These are phyloP conservation scores for Heimioporus sp. DNA, from an alignment of 768 basidiomycete species.

Conservation along the genomic window DNA sequence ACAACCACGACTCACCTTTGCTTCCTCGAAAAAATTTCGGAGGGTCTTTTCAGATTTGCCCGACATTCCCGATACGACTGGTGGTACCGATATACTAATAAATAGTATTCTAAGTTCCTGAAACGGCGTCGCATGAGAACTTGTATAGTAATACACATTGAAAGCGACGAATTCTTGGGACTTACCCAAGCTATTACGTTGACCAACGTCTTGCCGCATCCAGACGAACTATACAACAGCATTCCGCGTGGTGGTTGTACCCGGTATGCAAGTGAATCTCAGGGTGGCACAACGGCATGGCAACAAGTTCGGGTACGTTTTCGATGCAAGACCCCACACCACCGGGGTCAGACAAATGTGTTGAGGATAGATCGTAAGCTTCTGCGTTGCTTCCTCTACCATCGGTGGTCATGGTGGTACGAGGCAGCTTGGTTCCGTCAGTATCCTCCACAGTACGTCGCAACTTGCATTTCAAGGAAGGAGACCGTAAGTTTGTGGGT, in stretches of 20 bases:
- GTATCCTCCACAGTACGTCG: conserved; percentile 46
- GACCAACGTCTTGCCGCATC: conserved; percentile 95
- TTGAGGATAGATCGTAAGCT: conserved; percentile 63
- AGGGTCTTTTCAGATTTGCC: conserved; percentile 98
- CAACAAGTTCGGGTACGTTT: conserved; percentile 94
- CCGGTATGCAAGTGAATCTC: conserved; percentile 92
- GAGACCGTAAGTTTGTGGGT: conserved; percentile 10
- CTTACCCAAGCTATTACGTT: conserved; percentile 93
- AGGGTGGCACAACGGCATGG: conserved; percentile 91
- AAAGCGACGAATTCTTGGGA: conserved; percentile 4
- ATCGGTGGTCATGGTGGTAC: conserved; percentile 34
- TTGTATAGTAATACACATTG: neutral
- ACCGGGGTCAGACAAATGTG: conserved; percentile 81
- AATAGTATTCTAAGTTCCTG: conserved; percentile 93
- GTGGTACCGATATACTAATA: conserved; percentile 92
- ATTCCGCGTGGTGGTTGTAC: conserved; percentile 92
- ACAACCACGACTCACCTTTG: conserved; percentile 58
- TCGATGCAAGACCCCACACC: conserved; percentile 85
- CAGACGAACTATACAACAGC: conserved; percentile 91
- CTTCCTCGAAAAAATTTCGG: conserved; percentile 95
- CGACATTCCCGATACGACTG: conserved; percentile 96
- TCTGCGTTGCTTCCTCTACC: conserved; percentile 23
- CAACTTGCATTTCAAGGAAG: conserved; percentile 59
- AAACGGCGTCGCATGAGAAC: neutral
- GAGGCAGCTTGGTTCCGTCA: conserved; percentile 54